A percentile compares a stretch with the other conserved stretches of the same genome.
These are phyloP conservation scores for Pleodorina starrii DNA, from an alignment of 139 green algal genomes.

Conservation along the genomic window DNA sequence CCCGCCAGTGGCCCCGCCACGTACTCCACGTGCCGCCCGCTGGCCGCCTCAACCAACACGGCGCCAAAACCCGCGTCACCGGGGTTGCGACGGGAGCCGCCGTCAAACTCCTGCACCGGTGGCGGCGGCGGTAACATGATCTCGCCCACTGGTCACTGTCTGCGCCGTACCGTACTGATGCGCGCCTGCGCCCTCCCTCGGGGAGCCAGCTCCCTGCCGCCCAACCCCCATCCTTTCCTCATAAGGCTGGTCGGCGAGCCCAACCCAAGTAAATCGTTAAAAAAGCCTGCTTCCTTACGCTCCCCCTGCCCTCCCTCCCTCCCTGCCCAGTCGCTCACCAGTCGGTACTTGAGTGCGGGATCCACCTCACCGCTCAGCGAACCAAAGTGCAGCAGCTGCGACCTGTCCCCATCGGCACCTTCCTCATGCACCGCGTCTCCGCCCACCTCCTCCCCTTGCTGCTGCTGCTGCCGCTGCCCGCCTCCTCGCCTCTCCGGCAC, in stretches of 20 bases:
- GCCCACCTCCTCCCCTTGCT: neutral
- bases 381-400: neutral
- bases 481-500: too few species aligned
- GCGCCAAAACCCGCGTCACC: slow-evolving; percentile 11
- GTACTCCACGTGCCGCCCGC: slow-evolving; percentile 34
- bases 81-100: slow-evolving; percentile 24
- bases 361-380: neutral
- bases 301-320: neutral
- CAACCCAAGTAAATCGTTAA: neutral
- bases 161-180: too few species aligned
- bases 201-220: too few species aligned
- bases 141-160: too few species aligned
- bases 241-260: too few species aligned
- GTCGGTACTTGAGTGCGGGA: neutral
- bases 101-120: slow-evolving; percentile 22
- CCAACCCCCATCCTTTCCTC: too few species aligned
- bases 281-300: neutral
- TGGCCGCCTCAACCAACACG: slow-evolving; percentile 8
- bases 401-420: neutral
- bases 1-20: slow-evolving; percentile 27
- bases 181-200: too few species aligned
- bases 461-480: neutral
- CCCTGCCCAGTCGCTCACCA: neutral
- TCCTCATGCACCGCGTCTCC: neutral
- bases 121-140: neutral